phyloP scores from a whole-genome alignment of 129 eudicot genomes.

The Apium graveolens region DNA sequence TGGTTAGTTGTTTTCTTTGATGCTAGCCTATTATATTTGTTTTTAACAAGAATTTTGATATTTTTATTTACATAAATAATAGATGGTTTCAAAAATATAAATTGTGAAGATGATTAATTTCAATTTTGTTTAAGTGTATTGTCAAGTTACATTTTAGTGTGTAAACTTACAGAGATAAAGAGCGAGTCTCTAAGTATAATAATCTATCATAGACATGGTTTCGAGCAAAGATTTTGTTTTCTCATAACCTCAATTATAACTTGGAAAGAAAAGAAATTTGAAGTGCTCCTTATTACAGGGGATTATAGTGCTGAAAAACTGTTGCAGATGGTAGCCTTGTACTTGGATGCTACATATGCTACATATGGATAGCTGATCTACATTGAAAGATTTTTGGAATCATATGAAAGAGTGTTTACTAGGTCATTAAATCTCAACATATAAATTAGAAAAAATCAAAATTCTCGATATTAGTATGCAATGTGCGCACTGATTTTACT shows the following conservation, averaged over 20 bases:
- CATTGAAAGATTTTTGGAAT: neutral
- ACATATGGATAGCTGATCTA: neutral
- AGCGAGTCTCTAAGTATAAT: neutral
- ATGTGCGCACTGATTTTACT: neutral
- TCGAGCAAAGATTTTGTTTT: neutral
- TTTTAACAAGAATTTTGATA: neutral
- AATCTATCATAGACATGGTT: neutral
- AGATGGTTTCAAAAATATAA: neutral
- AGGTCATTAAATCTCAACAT: neutral
- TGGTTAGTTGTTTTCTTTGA: neutral
- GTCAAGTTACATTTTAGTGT: neutral
- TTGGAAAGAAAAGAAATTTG: neutral
- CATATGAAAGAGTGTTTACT: neutral
- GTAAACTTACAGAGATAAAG: neutral
- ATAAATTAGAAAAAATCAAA: neutral
- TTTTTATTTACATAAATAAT: neutral
- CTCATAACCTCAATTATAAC: neutral
- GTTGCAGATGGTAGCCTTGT: constrained; percentile 62
- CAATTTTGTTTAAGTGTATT: neutral
- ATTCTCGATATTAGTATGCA: neutral
- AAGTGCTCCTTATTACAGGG: constrained; percentile 26
- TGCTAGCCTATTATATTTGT: neutral
- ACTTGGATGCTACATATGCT: constrained; percentile 71
- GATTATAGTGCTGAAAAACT: constrained; percentile 46
- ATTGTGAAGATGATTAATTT: neutral